Conservation (phyloP, 169 alveolate genomes). For the Cyclospora cayetanensis region DNA sequence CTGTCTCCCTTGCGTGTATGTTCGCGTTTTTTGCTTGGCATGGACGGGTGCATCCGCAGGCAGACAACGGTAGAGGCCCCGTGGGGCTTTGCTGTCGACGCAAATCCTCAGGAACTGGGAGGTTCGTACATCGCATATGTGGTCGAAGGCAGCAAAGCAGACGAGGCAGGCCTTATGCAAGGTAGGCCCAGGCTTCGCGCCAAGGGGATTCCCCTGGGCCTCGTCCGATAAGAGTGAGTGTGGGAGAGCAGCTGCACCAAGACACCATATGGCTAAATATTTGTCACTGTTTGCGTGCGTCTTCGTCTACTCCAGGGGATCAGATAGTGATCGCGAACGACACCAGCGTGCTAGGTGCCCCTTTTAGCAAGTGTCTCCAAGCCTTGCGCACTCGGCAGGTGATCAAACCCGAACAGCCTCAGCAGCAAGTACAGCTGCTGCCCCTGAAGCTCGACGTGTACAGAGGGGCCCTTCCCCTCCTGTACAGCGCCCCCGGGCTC, state of each 20-base stretch:
- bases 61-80: conserved; percentile 47
- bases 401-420: not conserved
- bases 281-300: not conserved
- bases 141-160: conserved; percentile 65
- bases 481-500: conserved; percentile 38
- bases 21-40: not conserved
- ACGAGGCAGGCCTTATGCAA: conserved; percentile 31
- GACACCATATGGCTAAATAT: not conserved
- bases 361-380: not conserved
- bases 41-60: too few species aligned
- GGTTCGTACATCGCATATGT: conserved; percentile 64
- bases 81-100: conserved; percentile 63
- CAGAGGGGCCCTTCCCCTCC: conserved; percentile 36
- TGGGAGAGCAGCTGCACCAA: too few species aligned
- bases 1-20: not conserved
- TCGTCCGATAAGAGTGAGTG: too few species aligned
- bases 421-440: not conserved
- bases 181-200: not conserved
- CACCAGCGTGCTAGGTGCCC: not conserved
- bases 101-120: conserved; percentile 42
- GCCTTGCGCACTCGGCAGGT: not conserved
- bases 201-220: too few species aligned
- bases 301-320: too few species aligned
- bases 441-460: conserved; percentile 48
- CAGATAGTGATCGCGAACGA: conserved; percentile 17